Evolutionary conservation across 225 moss, liverwort and hornwort genomes (phyloP).

Genomic region (Physcomitrellopsis africana): DNA sequence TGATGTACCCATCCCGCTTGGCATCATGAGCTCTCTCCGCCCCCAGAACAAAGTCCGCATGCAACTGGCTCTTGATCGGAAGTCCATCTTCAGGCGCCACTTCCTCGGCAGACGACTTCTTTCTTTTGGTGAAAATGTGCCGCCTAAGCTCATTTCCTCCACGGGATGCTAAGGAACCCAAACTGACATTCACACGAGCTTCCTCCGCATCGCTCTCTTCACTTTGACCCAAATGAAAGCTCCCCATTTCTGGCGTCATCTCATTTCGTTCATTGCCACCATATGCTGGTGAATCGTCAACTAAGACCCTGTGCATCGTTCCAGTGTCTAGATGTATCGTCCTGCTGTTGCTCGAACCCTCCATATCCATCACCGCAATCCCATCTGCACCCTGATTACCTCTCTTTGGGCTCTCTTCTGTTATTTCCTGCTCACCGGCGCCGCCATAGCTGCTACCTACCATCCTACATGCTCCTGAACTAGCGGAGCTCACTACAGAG

Average conservation of each 20-base stretch:
- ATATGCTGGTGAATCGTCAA: constrained; percentile 42
- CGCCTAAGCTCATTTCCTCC: constrained; percentile 9
- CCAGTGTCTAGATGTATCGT: constrained; percentile 46
- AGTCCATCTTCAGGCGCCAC: constrained; percentile 21
- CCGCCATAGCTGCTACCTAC: constrained; percentile 11
- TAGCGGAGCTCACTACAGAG: constrained; percentile 17
- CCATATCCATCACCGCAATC: constrained; percentile 30
- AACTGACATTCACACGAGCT: constrained; percentile 22
- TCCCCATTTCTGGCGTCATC: constrained; percentile 35
- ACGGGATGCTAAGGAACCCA: constrained; percentile 13
- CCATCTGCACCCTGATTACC: neutral
- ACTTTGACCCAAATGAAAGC: constrained; percentile 29
- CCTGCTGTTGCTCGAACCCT: constrained; percentile 36
- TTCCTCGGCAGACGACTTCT: constrained; percentile 29
- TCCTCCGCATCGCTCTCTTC: constrained; percentile 33
- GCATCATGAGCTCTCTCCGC: constrained; percentile 36
- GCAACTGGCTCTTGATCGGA: constrained; percentile 38
- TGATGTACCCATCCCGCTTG: constrained; percentile 52
- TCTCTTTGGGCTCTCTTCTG: constrained; percentile 17
- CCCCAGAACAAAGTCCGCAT: constrained; percentile 40
- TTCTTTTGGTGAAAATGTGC: constrained; percentile 10
- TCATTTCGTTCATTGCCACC: constrained; percentile 38
- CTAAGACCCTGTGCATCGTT: constrained; percentile 43
- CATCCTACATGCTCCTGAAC: constrained; percentile 31
- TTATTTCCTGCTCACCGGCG: constrained; percentile 5